Evolutionary conservation across 2,329 filamentous ascomycete species (phyloP).

Genomic region (Dactylellina parvicollis): DNA sequence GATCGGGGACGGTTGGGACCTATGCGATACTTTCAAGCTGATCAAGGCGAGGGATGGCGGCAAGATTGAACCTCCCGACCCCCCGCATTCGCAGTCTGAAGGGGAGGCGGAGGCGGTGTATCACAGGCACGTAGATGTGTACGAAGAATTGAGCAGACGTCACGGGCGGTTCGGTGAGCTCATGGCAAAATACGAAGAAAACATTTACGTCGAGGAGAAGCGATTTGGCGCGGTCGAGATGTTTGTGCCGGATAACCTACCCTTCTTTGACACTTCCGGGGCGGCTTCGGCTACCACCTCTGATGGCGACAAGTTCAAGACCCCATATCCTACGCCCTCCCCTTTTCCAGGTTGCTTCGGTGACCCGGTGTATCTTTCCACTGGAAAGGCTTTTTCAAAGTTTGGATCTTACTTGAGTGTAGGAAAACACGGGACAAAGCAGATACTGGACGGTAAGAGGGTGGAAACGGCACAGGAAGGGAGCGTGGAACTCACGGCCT

Average conservation of each 20-base stretch:
- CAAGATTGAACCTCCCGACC: slow-evolving; percentile 38
- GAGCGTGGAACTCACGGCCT: slow-evolving; percentile 35
- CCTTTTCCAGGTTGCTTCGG: slow-evolving; percentile 44
- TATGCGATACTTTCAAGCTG: slow-evolving; percentile 58
- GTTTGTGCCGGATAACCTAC: slow-evolving; percentile 18
- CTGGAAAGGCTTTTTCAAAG: slow-evolving; percentile 56
- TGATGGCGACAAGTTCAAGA: slow-evolving; percentile 26
- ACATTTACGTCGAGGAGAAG: slow-evolving; percentile 33
- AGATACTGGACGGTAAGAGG: slow-evolving; percentile 6
- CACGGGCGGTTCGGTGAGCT: slow-evolving; percentile 11
- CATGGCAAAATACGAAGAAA: slow-evolving; percentile 34
- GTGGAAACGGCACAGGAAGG: slow-evolving; percentile 8
- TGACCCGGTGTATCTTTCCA: slow-evolving; percentile 55
- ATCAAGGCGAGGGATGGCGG: slow-evolving; percentile 53
- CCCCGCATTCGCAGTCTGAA: not conserved
- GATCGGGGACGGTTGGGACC: slow-evolving; percentile 56
- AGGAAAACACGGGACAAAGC: slow-evolving; percentile 32
- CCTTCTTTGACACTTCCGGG: slow-evolving; percentile 15
- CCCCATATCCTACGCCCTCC: slow-evolving; percentile 38
- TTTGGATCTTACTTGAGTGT: slow-evolving; percentile 56
- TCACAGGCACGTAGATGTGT: not conserved
- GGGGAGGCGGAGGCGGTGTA: not conserved
- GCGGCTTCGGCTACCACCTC: not conserved
- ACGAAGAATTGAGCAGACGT: not conserved
- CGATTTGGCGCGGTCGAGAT: slow-evolving; percentile 27